Percentiles rank a stretch among this genome's conserved stretches.
phyloP scores from a whole-genome alignment of 2,329 filamentous ascomycete species.

The Epichloe coenophiala region DNA sequence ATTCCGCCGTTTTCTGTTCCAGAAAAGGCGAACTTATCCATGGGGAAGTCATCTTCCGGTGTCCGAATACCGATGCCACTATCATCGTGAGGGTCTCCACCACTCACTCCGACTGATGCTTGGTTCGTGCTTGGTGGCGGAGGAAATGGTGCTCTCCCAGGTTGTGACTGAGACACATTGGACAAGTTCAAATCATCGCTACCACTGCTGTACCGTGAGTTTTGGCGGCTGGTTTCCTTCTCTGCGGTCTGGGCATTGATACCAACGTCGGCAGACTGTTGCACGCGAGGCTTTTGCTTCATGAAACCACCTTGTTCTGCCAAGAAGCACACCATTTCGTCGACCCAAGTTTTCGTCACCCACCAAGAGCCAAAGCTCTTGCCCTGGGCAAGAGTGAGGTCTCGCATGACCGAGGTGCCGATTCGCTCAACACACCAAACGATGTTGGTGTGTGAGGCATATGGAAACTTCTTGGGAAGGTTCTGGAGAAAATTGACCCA shows the following conservation, averaged over 20 bases:
- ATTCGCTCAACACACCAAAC: slow-evolving; percentile 65
- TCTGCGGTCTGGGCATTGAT: slow-evolving; percentile 21
- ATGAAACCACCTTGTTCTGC: slow-evolving; percentile 86
- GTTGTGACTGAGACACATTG: slow-evolving; percentile 33
- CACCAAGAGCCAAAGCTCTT: slow-evolving; percentile 84
- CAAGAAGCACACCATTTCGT: slow-evolving; percentile 86
- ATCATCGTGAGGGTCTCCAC: slow-evolving; percentile 47
- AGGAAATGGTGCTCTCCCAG: slow-evolving; percentile 36
- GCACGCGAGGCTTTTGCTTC: slow-evolving; percentile 34
- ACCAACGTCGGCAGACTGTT: slow-evolving; percentile 13
- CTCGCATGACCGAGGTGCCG: slow-evolving; percentile 64
- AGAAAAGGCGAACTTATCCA: slow-evolving; percentile 43
- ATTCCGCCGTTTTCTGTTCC: slow-evolving; percentile 22
- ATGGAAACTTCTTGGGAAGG: slow-evolving; percentile 58
- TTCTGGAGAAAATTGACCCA: slow-evolving; percentile 62
- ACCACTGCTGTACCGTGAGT: slow-evolving; percentile 28
- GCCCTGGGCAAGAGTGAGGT: slow-evolving; percentile 65
- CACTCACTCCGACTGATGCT: slow-evolving; percentile 21
- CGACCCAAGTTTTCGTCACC: slow-evolving; percentile 90
- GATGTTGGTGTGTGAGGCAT: slow-evolving; percentile 58
- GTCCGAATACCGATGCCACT: slow-evolving; percentile 62
- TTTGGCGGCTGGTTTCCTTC: slow-evolving; percentile 22
- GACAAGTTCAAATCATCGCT: slow-evolving; percentile 33
- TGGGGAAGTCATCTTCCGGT: slow-evolving; percentile 49
- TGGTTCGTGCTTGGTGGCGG: slow-evolving; percentile 29